phyloP scores from a whole-genome alignment of 306 rosid species.

The Sphenostylis stenocarpa region DNA sequence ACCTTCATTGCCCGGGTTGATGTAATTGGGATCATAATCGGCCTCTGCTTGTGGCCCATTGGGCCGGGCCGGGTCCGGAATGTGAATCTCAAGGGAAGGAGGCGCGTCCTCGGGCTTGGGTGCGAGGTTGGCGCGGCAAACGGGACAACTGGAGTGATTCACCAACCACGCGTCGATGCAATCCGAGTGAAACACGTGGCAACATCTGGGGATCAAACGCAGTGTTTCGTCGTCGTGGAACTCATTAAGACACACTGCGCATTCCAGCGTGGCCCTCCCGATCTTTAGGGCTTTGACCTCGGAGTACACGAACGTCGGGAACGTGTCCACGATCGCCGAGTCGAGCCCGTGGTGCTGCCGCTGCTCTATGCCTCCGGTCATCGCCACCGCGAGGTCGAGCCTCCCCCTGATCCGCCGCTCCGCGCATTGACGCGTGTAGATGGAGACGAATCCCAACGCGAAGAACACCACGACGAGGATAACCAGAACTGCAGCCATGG shows the following conservation, averaged over 20 bases:
- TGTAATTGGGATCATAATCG: neutral
- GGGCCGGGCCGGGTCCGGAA: neutral
- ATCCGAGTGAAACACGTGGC: slow-evolving; percentile 73
- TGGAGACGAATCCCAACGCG: slow-evolving; percentile 62
- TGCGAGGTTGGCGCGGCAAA: slow-evolving; percentile 67
- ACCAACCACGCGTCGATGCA: slow-evolving; percentile 75
- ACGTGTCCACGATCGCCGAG: slow-evolving; percentile 43
- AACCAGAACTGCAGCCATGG: slow-evolving; percentile 49
- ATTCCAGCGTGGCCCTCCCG: slow-evolving; percentile 60
- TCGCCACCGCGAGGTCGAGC: slow-evolving; percentile 10
- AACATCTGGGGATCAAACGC: slow-evolving; percentile 79
- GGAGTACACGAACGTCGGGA: slow-evolving; percentile 71
- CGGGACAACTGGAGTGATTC: slow-evolving; percentile 74
- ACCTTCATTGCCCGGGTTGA: neutral
- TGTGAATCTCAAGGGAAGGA: neutral
- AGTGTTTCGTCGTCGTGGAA: slow-evolving; percentile 66
- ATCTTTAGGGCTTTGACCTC: slow-evolving; percentile 61
- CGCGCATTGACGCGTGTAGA: slow-evolving; percentile 74
- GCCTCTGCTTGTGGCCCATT: neutral
- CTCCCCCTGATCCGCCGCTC: slow-evolving; percentile 38
- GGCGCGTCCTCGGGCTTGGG: slow-evolving; percentile 48
- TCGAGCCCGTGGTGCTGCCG: slow-evolving; percentile 53
- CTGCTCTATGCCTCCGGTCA: neutral
- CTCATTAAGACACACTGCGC: slow-evolving; percentile 81
- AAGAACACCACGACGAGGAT: slow-evolving; percentile 55